Conservation (phyloP, 2,329 filamentous ascomycete species). For the Bisporella sp. region DNA sequence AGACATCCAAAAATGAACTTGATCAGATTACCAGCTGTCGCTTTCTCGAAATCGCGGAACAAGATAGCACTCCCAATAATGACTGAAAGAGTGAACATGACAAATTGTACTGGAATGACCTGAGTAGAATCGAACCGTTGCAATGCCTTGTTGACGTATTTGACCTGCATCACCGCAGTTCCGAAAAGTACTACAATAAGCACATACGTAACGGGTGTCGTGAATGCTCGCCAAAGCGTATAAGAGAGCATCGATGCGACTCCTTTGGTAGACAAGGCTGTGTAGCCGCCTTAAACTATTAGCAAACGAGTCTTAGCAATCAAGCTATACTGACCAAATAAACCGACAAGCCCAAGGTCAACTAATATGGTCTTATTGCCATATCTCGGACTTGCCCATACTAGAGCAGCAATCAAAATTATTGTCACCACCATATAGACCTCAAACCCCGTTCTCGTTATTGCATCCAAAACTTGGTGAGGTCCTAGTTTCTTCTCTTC, state of each 20-base stretch:
- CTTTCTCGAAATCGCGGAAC: slow-evolving; percentile 90
- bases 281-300: slow-evolving; percentile 68
- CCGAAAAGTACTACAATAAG: slow-evolving; percentile 71
- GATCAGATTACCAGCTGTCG: slow-evolving; percentile 61
- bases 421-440: slow-evolving; percentile 78
- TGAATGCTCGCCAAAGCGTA: slow-evolving; percentile 80
- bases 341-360: slow-evolving; percentile 83
- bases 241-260: slow-evolving; percentile 92
- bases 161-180: slow-evolving; percentile 94
- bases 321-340: slow-evolving; percentile 64
- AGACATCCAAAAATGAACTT: slow-evolving; percentile 90
- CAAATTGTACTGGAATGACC: slow-evolving; percentile 96
- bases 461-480: slow-evolving; percentile 82
- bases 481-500: slow-evolving; percentile 89
- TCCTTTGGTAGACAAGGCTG: slow-evolving; percentile 92
- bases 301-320: slow-evolving; percentile 1
- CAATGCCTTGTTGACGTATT: slow-evolving; percentile 84
- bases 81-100: slow-evolving; percentile 91
- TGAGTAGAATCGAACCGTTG: slow-evolving; percentile 96
- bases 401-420: slow-evolving; percentile 65
- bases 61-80: slow-evolving; percentile 90
- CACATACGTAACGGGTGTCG: slow-evolving; percentile 85
- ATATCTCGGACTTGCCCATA: slow-evolving; percentile 77
- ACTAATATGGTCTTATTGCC: slow-evolving; percentile 85
- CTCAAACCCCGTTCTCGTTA: slow-evolving; percentile 83